Conservation (phyloP, 345 rosid genomes). For the Stellera chamaejasme region DNA sequence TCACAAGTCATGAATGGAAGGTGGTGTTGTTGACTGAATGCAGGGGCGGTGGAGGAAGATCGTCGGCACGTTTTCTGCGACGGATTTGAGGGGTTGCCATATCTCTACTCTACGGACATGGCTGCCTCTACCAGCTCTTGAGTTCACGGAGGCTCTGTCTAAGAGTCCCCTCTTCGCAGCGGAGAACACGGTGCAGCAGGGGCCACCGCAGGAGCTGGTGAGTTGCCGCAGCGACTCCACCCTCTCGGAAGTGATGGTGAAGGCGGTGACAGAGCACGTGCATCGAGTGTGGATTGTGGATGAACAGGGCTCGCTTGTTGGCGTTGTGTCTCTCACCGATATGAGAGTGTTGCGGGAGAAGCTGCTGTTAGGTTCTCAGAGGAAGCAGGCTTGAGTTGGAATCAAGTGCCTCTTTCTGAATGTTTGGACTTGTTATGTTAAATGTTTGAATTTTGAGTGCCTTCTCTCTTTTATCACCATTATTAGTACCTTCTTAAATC, state of each 20-base stretch:
- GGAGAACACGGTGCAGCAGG: not conserved
- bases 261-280: conserved; percentile 54
- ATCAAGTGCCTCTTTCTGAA: too few species aligned
- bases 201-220: conserved; percentile 34
- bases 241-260: conserved; percentile 44
- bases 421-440: too few species aligned
- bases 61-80: conserved; percentile 69
- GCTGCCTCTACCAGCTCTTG: conserved; percentile 41
- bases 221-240: conserved; percentile 36
- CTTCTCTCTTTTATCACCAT: too few species aligned
- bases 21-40: not conserved
- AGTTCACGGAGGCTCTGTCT: conserved; percentile 41
- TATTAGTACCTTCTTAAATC: too few species aligned
- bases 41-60: conserved; percentile 65
- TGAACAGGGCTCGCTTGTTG: conserved; percentile 31
- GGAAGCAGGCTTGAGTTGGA: too few species aligned
- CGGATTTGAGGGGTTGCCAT: conserved; percentile 72
- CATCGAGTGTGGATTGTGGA: conserved; percentile 80
- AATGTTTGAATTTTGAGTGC: too few species aligned
- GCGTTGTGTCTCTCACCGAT: conserved; percentile 59
- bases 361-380: not conserved
- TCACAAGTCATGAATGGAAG: not conserved
- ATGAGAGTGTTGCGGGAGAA: conserved; percentile 37
- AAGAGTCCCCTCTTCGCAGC: conserved; percentile 24
- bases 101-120: conserved; percentile 47